Conservation (phyloP, 2,329 filamentous ascomycete genomes). For the Blastomyces gilchristii region DNA sequence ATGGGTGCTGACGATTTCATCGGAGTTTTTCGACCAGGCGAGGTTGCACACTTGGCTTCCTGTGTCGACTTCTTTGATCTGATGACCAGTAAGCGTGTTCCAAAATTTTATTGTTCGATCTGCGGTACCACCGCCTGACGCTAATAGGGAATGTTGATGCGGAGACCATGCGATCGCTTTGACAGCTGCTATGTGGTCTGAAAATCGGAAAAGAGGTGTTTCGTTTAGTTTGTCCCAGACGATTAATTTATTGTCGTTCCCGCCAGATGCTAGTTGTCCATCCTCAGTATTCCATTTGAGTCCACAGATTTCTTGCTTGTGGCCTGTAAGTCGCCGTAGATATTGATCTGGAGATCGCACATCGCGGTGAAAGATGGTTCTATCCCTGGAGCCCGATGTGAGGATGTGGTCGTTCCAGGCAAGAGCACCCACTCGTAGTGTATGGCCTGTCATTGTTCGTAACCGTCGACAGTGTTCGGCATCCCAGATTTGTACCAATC, state of each 20-base stretch:
- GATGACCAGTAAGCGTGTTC: slow-evolving; percentile 75
- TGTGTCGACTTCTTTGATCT: slow-evolving; percentile 84
- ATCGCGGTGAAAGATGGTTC: slow-evolving; percentile 88
- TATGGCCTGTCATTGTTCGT: slow-evolving; percentile 94
- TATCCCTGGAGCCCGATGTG: slow-evolving; percentile 87
- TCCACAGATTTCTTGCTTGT: slow-evolving; percentile 97
- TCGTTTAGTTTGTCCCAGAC: slow-evolving; percentile 97
- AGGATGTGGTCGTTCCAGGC: slow-evolving; percentile 98
- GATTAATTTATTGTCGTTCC: slow-evolving; percentile 98
- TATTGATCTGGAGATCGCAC: slow-evolving; percentile 88
- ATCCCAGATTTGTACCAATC: slow-evolving; percentile 95
- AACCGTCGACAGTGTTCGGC: slow-evolving; percentile 75
- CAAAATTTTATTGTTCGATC: slow-evolving; percentile 97
- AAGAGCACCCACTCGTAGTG: slow-evolving; percentile 79
- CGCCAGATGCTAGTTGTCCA: slow-evolving; percentile 85
- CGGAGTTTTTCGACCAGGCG: slow-evolving; percentile 93
- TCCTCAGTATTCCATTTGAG: slow-evolving; percentile 96
- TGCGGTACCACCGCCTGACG: slow-evolving; percentile 88
- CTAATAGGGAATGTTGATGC: slow-evolving; percentile 87
- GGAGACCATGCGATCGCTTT: slow-evolving; percentile 98
- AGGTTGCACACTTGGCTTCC: slow-evolving; percentile 98
- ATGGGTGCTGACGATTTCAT: slow-evolving; percentile 94
- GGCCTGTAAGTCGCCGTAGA: slow-evolving; percentile 74
- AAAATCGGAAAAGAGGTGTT: slow-evolving; percentile 85
- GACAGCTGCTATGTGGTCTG: slow-evolving; percentile 88